Base-by-base conservation (phyloP, 192 early-diverging fungal species). In the Glomus cerebriforme region DNA sequence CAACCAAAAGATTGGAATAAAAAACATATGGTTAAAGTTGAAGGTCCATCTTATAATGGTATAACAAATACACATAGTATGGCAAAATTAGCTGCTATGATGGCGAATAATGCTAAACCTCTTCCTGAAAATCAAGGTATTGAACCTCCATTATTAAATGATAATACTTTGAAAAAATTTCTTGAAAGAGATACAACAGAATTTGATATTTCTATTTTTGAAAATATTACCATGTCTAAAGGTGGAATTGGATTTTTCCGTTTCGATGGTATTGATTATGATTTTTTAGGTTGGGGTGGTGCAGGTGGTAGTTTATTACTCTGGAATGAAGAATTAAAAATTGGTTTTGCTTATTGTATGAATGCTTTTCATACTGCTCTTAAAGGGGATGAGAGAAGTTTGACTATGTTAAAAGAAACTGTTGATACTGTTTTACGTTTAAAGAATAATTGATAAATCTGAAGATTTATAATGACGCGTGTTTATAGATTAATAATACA, bases 281-380 rank as follows among this genome's bases (percentile, higher is more conserved):
- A 79, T 22, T 81, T 86, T 39, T 78, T 86, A 59, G 91, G 91
- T 22, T 92, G 91, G 91, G 86, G 85, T 4, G 92, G 92, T 2
- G 85, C 85, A 6, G 91, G 92, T 8, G 92, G 92, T 1, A 85
- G 83, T 34, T 75, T 91, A 65, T 81, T 89, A 24, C 69, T 83
- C 19, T 93, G 87, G 84, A 90, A 92, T 70, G 81, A 75, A 2
- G 85, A 90, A 34, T 82, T 87, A 24, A 82, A 84, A 32, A 83
- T 92, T 59, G 84, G 86, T 0, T 91, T 92, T 37, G 79, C 85
- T 0, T 93, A 91, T 75, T 84, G 85, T 24, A 87, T 86, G 78
- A 92, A 92, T 65, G 83, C 86, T 2, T 83, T 87, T 59, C 84
- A 84, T 17, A 81, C 87, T 70, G 66, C 84, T 43, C 58, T 82